Percentiles rank a stretch among this genome's conserved stretches.
Evolutionary conservation across 2,329 filamentous ascomycete genomes (phyloP).

Genomic region (Scedosporium apiospermum): DNA sequence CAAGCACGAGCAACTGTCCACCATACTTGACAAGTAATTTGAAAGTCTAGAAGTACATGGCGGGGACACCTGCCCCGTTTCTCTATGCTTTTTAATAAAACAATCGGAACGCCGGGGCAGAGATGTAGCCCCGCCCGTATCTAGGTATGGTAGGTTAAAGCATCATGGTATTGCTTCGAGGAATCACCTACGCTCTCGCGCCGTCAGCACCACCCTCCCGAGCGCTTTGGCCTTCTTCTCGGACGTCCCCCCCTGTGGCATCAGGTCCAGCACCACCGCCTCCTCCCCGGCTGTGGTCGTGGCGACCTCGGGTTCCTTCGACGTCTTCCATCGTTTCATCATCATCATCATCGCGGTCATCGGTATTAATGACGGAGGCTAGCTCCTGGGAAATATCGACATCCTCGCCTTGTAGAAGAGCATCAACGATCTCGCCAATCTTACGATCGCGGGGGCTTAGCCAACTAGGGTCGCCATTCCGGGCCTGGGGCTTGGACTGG

Average conservation of each 20-base stretch:
- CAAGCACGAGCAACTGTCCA: not conserved
- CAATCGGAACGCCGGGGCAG: not conserved
- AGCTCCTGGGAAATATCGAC: slow-evolving; percentile 70
- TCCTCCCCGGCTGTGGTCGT: slow-evolving; percentile 47
- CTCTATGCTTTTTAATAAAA: slow-evolving; percentile 1
- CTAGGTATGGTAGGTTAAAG: not conserved
- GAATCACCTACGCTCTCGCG: slow-evolving; percentile 92
- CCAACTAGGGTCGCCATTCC: slow-evolving; percentile 59
- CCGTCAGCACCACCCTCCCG: slow-evolving; percentile 93
- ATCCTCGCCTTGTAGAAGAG: slow-evolving; percentile 78
- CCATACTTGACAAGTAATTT: not conserved
- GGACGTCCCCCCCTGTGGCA: slow-evolving; percentile 83
- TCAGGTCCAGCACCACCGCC: slow-evolving; percentile 76
- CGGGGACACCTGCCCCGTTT: slow-evolving; percentile 1
- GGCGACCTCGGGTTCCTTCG: slow-evolving; percentile 52
- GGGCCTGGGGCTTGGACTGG: slow-evolving; percentile 76
- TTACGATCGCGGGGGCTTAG: slow-evolving; percentile 80
- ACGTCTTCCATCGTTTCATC: slow-evolving; percentile 47
- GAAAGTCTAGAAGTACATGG: slow-evolving; percentile 6
- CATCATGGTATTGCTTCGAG: not conserved
- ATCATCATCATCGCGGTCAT: slow-evolving; percentile 46
- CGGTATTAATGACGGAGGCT: slow-evolving; percentile 46
- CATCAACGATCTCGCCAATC: slow-evolving; percentile 79
- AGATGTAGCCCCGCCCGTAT: not conserved
- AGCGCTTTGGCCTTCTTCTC: slow-evolving; percentile 79